Percentiles rank a stretch among this genome's conserved stretches.
Conservation (phyloP, 1,284 basidiomycete genomes). For the Cutaneotrichosporon sp. region DNA sequence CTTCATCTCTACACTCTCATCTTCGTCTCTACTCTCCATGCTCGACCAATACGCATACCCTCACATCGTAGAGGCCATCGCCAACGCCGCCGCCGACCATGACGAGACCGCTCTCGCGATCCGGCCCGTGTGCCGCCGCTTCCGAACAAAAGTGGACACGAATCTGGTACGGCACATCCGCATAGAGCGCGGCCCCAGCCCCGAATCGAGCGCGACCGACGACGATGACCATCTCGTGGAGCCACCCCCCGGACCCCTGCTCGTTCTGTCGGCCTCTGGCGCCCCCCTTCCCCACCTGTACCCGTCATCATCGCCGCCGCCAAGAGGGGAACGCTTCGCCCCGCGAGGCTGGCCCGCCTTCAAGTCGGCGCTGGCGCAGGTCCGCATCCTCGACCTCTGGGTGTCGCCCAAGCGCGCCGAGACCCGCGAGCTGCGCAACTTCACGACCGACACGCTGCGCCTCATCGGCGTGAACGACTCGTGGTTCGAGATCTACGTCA, state of each 20-base stretch:
- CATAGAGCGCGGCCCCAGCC: neutral
- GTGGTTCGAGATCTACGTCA: neutral
- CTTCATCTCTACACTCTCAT: neutral
- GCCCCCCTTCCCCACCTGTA: neutral
- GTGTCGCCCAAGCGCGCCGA: neutral
- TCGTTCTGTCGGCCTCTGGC: neutral
- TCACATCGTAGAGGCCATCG: constrained; percentile 5
- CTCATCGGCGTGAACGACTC: neutral
- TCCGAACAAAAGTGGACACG: neutral
- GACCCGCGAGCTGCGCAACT: neutral
- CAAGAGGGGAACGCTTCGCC: neutral
- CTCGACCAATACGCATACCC: neutral
- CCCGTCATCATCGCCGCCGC: neutral
- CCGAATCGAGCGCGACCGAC: neutral
- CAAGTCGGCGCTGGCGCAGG: neutral
- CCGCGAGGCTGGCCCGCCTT: neutral
- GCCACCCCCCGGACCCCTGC: neutral
- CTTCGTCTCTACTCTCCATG: neutral
- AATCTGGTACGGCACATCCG: neutral
- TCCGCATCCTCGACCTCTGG: neutral
- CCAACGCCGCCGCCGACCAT: neutral
- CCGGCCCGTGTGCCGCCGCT: neutral
- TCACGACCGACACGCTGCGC: neutral
- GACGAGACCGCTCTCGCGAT: neutral
- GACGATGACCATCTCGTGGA: neutral